Evolutionary conservation across 257 asterid species (phyloP).

Genomic region (Solanum sejunctum): DNA sequence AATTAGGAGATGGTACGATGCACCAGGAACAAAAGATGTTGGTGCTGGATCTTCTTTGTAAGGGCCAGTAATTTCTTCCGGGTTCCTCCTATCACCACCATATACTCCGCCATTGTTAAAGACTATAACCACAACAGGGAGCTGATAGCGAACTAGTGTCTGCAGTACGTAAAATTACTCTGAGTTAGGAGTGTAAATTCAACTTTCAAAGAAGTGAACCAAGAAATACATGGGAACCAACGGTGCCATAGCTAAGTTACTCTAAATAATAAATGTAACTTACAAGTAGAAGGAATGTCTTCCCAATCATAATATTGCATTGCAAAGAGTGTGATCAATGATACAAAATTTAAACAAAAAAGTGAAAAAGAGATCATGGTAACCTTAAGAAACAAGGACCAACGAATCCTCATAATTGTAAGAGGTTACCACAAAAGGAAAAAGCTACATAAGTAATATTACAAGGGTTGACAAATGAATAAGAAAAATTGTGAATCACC

Average conservation of each 20-base stretch:
- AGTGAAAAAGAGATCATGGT: not conserved
- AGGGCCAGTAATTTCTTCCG: slow-evolving; percentile 79
- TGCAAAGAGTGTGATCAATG: not conserved
- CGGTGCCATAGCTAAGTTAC: not conserved
- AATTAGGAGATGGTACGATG: slow-evolving; percentile 60
- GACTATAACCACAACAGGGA: slow-evolving; percentile 86
- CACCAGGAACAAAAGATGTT: slow-evolving; percentile 83
- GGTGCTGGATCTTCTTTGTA: slow-evolving; percentile 88
- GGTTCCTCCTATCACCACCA: slow-evolving; percentile 82
- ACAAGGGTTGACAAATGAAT: not conserved
- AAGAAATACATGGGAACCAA: not conserved
- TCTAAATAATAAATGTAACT: not conserved
- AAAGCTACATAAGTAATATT: not conserved
- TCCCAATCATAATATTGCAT: not conserved
- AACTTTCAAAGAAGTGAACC: not conserved
- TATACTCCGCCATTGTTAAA: slow-evolving; percentile 88
- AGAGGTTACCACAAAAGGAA: not conserved
- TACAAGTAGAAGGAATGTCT: not conserved
- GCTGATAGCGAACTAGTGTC: slow-evolving; percentile 78
- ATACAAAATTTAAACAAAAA: not conserved
- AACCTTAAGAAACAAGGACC: not conserved
- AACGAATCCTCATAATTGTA: not conserved
- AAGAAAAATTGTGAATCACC: not conserved
- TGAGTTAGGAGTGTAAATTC: not conserved
- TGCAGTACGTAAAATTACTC: slow-evolving; percentile 7